Evolutionary conservation across 1,139 yeast genomes (phyloP).

Genomic region (Geotrichum europaeum): DNA sequence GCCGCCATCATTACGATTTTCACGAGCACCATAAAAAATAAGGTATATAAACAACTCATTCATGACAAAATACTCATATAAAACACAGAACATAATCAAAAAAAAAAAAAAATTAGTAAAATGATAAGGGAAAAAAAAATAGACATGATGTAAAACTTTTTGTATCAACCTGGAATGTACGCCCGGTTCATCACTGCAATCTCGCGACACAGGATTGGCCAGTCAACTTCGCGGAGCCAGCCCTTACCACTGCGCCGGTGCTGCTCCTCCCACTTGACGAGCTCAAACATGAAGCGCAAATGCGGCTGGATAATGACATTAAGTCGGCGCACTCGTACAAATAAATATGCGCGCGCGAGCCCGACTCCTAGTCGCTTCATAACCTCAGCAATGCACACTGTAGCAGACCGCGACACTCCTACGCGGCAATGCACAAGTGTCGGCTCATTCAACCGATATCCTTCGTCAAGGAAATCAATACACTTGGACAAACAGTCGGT

Average conservation of each 20-base stretch:
- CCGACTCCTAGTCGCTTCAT: conserved; percentile 66
- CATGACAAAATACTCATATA: background rate
- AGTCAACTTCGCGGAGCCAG: conserved; percentile 67
- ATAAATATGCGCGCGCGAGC: conserved; percentile 68
- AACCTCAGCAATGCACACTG: conserved; percentile 84
- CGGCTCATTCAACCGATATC: conserved; percentile 38
- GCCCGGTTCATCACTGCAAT: conserved; percentile 70
- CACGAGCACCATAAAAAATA: background rate
- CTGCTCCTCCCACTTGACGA: conserved; percentile 69
- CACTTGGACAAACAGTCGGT: conserved; percentile 39
- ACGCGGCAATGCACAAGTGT: conserved; percentile 84
- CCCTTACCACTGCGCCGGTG: conserved; percentile 31
- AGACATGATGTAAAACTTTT: background rate
- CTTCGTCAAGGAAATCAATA: conserved; percentile 41
- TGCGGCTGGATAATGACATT: conserved; percentile 91
- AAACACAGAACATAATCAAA: background rate
- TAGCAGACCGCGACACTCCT: conserved; percentile 87
- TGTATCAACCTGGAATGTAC: conserved; percentile 35
- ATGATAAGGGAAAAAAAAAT: background rate
- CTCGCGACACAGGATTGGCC: conserved; percentile 87
- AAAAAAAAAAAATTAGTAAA: background rate
- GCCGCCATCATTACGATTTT: too few relatives aligned
- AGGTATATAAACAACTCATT: background rate
- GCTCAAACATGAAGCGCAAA: conserved; percentile 75
- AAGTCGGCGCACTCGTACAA: conserved; percentile 74